Evolutionary conservation across 495 filamentous ascomycete genomes (phyloP), one percentile per base, ranked within the genome.

Genomic region (Neurospora discreta): DNA sequence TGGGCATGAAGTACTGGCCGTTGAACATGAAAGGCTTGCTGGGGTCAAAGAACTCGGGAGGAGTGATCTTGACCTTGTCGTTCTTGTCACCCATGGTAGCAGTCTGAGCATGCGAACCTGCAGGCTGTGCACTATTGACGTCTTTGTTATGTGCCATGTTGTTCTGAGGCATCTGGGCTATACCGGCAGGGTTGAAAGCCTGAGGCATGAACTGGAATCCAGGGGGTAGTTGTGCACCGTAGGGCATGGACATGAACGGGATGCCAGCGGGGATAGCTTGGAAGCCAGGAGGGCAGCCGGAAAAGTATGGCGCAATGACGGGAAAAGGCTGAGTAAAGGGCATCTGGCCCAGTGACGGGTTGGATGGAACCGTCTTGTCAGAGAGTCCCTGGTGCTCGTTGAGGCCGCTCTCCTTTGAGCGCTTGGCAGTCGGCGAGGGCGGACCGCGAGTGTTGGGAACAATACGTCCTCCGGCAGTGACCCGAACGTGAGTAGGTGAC

Each of bases 401-500:
- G 26, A 70, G 46, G 41, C 75, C 40, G 43, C 58, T 76, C 42
- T 85, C 83, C 58, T 74, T 82, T 26, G 74, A 68, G 69, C 82
- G 81, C 77, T 83, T 85, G 18, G 78, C 73, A 1, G 82, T 81
- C 5, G 84, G 83, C 11, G 83, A 85, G 5, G 75, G 76, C 5
- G 82, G 82, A 18, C 79, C 82, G 13, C 85, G 84, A 38, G 81
- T 86, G 73, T 88, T 88, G 15, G 86, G 86, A 5, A 88, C 86
- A 75, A 88, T 87, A 52, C 82, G 79, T 44, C 86, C 83, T 71
- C 85, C 83, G 70, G 86, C 85, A n/a, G 85, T 87, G 67, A 87
- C 85, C 30, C 86, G 80, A 71, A 87, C 82, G 74, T 87, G 84
- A 41, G 85, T 84, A 60, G 86, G 83, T 41, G 87, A 87, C 30